Percentiles rank a stretch among this genome's conserved stretches.
These are phyloP conservation scores for Glebionis coronaria DNA, from an alignment of 129 eudicot species.

Conservation along the genomic window DNA sequence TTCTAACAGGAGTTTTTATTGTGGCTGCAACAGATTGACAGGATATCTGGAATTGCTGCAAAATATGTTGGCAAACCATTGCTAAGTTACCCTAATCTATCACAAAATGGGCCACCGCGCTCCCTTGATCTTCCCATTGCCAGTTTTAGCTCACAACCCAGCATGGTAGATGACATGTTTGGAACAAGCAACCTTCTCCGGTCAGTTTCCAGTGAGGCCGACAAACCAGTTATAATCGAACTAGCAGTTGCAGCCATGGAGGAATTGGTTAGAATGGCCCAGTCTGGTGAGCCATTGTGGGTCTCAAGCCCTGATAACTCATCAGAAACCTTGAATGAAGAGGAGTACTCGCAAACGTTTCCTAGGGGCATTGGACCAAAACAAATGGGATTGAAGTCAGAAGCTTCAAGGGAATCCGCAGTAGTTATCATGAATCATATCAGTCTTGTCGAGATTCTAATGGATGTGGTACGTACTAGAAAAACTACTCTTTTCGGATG, in stretches of 20 bases:
- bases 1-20: background rate
- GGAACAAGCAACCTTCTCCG: conserved; percentile 44
- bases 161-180: conserved; percentile 36
- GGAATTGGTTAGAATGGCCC: conserved; percentile 52
- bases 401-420: conserved; percentile 53
- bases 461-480: conserved; percentile 47
- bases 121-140: conserved; percentile 35
- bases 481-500: background rate
- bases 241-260: conserved; percentile 69
- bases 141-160: conserved; percentile 39
- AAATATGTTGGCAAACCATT: conserved; percentile 71
- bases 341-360: conserved; percentile 42
- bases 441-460: conserved; percentile 57
- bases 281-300: conserved; percentile 57
- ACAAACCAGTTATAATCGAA: conserved; percentile 54
- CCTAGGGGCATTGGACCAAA: conserved; percentile 46
- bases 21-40: conserved; percentile 49
- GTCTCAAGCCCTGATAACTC: conserved; percentile 30
- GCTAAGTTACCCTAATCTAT: conserved; percentile 34
- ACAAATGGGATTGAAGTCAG: conserved; percentile 33
- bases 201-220: conserved; percentile 40
- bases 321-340: conserved; percentile 38
- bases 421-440: conserved; percentile 58
- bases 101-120: conserved; percentile 30
- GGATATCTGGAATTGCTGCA: conserved; percentile 75